Evolutionary conservation across 192 early-diverging fungal genomes (phyloP).

Genomic region (Gonapodya prolifera): DNA sequence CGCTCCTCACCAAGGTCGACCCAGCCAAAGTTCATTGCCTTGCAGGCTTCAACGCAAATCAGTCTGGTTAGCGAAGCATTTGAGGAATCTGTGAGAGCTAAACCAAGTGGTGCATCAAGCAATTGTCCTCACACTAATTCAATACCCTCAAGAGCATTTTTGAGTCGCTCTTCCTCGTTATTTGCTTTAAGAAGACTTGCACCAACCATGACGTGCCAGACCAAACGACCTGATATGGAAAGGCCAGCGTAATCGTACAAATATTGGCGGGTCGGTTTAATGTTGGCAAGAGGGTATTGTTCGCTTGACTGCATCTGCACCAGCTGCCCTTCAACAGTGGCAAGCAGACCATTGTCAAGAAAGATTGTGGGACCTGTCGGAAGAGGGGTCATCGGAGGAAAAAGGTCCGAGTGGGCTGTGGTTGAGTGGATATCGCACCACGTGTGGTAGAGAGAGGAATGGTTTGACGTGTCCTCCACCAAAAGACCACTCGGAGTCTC

Average conservation of each 20-base stretch:
- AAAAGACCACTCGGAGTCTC: too few relatives aligned
- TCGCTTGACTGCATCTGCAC: background rate
- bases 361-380: background rate
- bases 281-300: background rate
- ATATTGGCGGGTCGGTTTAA: background rate
- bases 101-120: background rate
- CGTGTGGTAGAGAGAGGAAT: too few relatives aligned
- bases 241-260: background rate
- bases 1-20: background rate
- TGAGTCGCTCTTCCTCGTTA: background rate
- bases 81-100: background rate
- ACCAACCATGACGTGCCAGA: background rate
- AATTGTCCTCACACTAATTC: background rate
- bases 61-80: background rate
- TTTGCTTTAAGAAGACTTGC: background rate
- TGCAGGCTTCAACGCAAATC: background rate
- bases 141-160: background rate
- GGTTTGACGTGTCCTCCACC: too few relatives aligned
- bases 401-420: background rate
- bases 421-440: too few relatives aligned
- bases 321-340: background rate
- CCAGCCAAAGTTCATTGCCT: background rate
- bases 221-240: background rate
- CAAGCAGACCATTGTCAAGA: background rate
- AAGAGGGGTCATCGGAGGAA: background rate